Conservation (phyloP, 129 eudicot species). For the Silybum marianum region DNA sequence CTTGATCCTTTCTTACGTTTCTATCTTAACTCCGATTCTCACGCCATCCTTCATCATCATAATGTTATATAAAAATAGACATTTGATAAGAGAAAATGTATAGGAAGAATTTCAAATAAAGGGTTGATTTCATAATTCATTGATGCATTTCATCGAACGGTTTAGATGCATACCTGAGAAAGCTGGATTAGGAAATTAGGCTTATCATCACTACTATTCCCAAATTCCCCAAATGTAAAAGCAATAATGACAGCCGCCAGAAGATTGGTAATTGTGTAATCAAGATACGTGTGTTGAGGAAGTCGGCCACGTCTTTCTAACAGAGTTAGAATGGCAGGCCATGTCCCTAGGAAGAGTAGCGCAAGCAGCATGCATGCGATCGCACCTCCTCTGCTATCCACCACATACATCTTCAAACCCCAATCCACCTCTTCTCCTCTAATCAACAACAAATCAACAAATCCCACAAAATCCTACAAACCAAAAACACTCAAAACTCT, state of each 20-base stretch:
- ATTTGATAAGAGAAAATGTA: no score
- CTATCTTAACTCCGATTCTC: no score
- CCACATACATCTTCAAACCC: slow-evolving; percentile 66
- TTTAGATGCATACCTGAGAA: slow-evolving; percentile 53
- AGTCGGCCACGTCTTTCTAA: slow-evolving; percentile 92
- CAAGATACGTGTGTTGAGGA: slow-evolving; percentile 96
- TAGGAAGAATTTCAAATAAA: no score
- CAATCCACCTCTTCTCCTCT: slow-evolving; percentile 14
- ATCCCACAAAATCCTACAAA: slow-evolving; percentile 29
- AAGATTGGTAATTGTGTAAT: slow-evolving; percentile 77
- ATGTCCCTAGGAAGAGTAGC: slow-evolving; percentile 76
- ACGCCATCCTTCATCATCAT: no score
- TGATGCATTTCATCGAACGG: neutral
- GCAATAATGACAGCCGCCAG: slow-evolving; percentile 86
- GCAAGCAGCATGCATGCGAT: slow-evolving; percentile 87
- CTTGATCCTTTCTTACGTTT: no score
- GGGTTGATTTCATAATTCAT: neutral
- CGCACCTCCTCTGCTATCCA: slow-evolving; percentile 93
- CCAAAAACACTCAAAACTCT: neutral
- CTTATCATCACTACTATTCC: slow-evolving; percentile 42
- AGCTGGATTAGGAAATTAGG: slow-evolving; percentile 82
- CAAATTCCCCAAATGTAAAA: slow-evolving; percentile 82
- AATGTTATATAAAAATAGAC: no score
- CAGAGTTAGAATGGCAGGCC: slow-evolving; percentile 87
- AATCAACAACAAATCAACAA: slow-evolving; percentile 26